Evolutionary conservation across 2,329 filamentous ascomycete species (phyloP), one percentile per base, ranked within the genome.

Genomic region (Rutstroemia sp.): DNA sequence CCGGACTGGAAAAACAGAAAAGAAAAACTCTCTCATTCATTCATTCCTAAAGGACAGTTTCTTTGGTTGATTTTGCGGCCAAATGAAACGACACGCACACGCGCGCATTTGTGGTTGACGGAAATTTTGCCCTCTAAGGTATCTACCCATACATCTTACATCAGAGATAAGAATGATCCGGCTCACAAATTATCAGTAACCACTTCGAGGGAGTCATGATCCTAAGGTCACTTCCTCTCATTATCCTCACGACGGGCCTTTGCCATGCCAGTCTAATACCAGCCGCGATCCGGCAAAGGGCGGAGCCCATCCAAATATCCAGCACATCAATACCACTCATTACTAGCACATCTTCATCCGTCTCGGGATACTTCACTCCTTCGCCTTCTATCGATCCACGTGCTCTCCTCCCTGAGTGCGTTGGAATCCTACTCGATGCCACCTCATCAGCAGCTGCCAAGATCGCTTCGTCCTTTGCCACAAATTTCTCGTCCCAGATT

Each of bases 231-330:
- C 30, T 38, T 23, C 27, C 34, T 8, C 34, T 55, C 25, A 4
- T 55, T 42, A 25, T 50, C 46, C 34, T 50, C n/a, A 19, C 46
- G 46, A 50, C 52, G 14, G 46, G 46, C 30, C 38, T 55, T 14
- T 55, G 52, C 19, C 27, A 50, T 14, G 52, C 46, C 39, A 40
- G 16, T 55, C 52, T 36, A 25, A 42, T 17, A 38, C 49, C n/a
- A 34, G 23, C 4, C 34, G 46, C 12, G 17, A 23, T 45, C 6
- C n/a, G 42, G 19, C 42, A 17, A 21, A 45, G 19, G n/a, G 42
- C 27, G 12, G n/a, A 45, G 8, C 5, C 27, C 45, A 16, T 14
- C 52, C 27, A 30, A 19, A 30, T 23, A 50, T 30, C 46, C n/a
- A 23, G 14, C 6, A 9, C 23, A 16, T 25, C 46, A 50, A 55